These are phyloP conservation scores for Pinus tabuliformis DNA, from an alignment of 75 land plant species.

Conservation along the genomic window DNA sequence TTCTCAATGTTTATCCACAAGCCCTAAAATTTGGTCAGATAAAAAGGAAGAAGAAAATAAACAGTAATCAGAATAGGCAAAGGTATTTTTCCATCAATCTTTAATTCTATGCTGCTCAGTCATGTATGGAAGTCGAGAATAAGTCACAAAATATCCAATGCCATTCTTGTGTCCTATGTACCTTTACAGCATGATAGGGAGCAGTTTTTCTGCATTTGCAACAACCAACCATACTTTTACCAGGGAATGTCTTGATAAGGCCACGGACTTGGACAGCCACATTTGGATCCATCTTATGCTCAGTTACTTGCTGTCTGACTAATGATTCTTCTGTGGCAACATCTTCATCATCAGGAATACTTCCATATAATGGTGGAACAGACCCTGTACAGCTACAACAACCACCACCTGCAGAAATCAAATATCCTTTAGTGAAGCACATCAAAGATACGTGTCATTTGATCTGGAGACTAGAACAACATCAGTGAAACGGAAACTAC, in stretches of 20 bases:
- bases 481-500: background rate
- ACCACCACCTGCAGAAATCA: conserved; percentile 56
- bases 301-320: conserved; percentile 61
- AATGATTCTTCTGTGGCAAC: conserved; percentile 75
- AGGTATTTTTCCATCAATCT: background rate
- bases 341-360: conserved; percentile 77
- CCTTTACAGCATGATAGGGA: conserved; percentile 90
- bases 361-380: conserved; percentile 43
- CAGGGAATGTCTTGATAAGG: conserved; percentile 81
- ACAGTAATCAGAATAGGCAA: background rate
- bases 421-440: background rate
- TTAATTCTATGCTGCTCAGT: too few relatives aligned
- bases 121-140: background rate
- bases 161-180: conserved; percentile 10
- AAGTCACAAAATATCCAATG: background rate
- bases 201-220: conserved; percentile 59
- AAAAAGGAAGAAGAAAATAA: background rate
- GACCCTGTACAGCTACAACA: conserved; percentile 68
- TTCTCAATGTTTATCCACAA: conserved; percentile 87
- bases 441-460: background rate
- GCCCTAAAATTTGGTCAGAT: conserved; percentile 40
- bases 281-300: conserved; percentile 37
- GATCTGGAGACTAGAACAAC: background rate
- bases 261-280: conserved; percentile 91
- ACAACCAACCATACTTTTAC: conserved; percentile 56